A percentile compares a stretch with the other conserved stretches of the same genome.
These are phyloP conservation scores for Saccharomyces cerevisiae DNA, from an alignment of 805 yeast genomes.

Conservation along the genomic window DNA sequence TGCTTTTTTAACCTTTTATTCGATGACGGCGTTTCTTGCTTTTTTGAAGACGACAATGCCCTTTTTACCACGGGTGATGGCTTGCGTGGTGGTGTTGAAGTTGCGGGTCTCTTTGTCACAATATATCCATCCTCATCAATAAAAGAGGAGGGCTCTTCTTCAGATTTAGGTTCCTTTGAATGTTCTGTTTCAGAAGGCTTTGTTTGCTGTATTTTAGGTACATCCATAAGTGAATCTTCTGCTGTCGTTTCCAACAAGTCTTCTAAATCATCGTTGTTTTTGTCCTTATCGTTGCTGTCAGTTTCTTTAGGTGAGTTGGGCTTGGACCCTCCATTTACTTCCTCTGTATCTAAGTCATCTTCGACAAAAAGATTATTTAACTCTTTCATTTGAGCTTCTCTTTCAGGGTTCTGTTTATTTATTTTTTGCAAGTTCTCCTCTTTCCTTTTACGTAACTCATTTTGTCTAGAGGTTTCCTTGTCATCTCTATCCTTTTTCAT, in stretches of 20 bases:
- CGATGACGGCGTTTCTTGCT: constrained; percentile 5
- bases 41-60: constrained; percentile 5
- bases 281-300: not conserved
- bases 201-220: constrained; percentile 3
- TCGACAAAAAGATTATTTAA: constrained; percentile 23
- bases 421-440: constrained; percentile 11
- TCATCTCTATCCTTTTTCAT: constrained; percentile 28
- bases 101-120: constrained; percentile 21
- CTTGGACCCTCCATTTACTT: not conserved
- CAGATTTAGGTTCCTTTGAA: not conserved
- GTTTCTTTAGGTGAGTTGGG: not conserved
- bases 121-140: constrained; percentile 30
- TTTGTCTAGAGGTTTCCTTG: constrained; percentile 23
- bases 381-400: constrained; percentile 25
- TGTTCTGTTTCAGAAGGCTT: not conserved
- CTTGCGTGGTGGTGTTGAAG: constrained; percentile 9
- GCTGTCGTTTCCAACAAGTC: constrained; percentile 28
- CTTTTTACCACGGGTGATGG: constrained; percentile 3
- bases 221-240: constrained; percentile 24
- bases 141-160: constrained; percentile 8
- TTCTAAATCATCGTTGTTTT: constrained; percentile 14
- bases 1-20: constrained; percentile 18
- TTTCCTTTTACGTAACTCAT: constrained; percentile 22
- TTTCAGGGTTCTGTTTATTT: constrained; percentile 17
- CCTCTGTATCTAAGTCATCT: constrained; percentile 20